Evolutionary conservation across 306 rosid species (phyloP), one percentile per base, ranked within the genome.

Genomic region (Glycine tomentella): DNA sequence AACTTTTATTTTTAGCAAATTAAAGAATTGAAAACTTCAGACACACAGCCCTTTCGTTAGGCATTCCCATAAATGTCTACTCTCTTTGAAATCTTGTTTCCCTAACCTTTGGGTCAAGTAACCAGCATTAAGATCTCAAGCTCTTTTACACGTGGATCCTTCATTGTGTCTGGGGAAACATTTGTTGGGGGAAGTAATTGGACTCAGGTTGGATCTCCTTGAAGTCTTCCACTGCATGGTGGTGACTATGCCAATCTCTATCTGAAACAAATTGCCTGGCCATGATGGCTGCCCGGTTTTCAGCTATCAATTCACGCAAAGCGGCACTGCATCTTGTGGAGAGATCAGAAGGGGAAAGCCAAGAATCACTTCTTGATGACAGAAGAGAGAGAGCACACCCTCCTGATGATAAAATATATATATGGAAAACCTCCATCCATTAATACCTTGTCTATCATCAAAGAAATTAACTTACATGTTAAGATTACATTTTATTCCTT

Each of bases 361-460:
- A 89, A 9, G 84, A 74, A 3, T 92, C 92, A 52, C 75, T 80
- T 87, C 86, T 86, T 25, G 94, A 82, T 90, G 98, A 92, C 98
- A 95, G 97, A 95, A 95, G 98, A 95, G 98, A 95, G 98, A 83
- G 89, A 92, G 92, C 98, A 95, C 92, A 85, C 74, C 90, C 98
- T 53, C 92, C 84, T 73, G 88, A 40, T 15, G 69, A 75, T 45
- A 83, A 59, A 36, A 5, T 36, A 25, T 25, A n/a, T n/a, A 68
- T 76, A 82, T 4, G 83, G 81, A 81, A 85, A 87, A 45, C 53
- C 74, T 77, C 59, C 81, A 25, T 77, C 77, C 31, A 69, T 76
- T 70, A 80, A 44, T 69, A 72, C 69, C 3, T 36, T 36, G 82
- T 73, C 8, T 20, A 16, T 38, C 15, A 62, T 6, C 72, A 12